Base-by-base conservation (phyloP, 208 protist genomes). In the Trypanosoma rangeli region DNA sequence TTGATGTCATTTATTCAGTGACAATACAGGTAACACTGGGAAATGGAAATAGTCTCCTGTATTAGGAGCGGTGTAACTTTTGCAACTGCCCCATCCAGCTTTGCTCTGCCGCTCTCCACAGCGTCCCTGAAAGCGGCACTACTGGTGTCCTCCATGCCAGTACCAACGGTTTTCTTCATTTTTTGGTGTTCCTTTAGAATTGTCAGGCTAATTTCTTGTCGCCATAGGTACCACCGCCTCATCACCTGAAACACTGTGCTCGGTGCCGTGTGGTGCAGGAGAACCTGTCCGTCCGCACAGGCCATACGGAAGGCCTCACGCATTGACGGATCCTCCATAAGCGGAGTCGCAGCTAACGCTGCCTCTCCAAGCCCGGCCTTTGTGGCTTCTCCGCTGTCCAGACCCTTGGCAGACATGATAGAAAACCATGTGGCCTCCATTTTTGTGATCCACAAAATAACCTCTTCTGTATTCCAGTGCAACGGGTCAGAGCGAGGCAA, bases 11-110 rank as follows among this genome's bases (percentile, higher is more conserved):
- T 37, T 28, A 5, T 9, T 66, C 33, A 73, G 42, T 46, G 70
- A 7, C 79, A 80, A 63, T 95, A 95, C 9, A 74, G 85, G 70
- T 89, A 95, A 74, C 90, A 92, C 56, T 91, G 66, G 35, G 86
- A 73, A 54, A 93, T 91, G 35, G 86, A 73, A 54, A 93, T 91
- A 20, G 90, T 95, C 64, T 95, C 90, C 50, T 86, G 83, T 46
- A 95, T 83, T 3, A 95, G 62, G 12, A 48, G 44, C 16, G 74
- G 64, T 50, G 76, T 80, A 35, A 95, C 71, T 44, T 65, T 67
- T 52, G 70, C 46, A 39, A 82, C 66, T n/a, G 69, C 74, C 60
- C 84, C 81, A 18, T 84, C 80, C 46, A 92, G 68, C 46, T 80
- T 80, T n/a, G 13, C n/a, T 54, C 20, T 64, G 50, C 65, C 67